Evolutionary conservation across 768 basidiomycete genomes (phyloP), one percentile per base, ranked within the genome.

Genomic region (Agrocybe chaxingu): DNA sequence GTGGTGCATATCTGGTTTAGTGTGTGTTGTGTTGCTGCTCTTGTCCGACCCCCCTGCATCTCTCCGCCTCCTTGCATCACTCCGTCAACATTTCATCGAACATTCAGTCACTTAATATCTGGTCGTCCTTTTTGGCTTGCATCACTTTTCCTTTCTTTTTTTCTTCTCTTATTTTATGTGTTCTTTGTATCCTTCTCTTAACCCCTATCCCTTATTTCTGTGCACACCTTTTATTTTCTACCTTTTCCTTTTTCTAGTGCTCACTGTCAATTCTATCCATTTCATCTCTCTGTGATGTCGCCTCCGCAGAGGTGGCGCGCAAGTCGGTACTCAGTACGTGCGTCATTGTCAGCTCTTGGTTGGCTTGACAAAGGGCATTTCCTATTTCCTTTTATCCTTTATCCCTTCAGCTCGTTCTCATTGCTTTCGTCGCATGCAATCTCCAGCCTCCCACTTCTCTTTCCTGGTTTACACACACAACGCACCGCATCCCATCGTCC

Each of bases 241-340:
- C 40, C 34, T 38, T 34, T 44, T 31, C 38, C 40, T 45, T 16
- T 32, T 24, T 47, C 46, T 42, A 6, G 30, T 47, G 39, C 45
- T 45, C 30, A 47, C 12, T 52, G 42, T 41, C 42, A 51, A 51
- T 51, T 51, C 36, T 51, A 51, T 44, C 29, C 43, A 39, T 44
- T 37, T 45, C 43, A 33, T 13, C 36, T 45, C 42, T 44, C 43
- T 29, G 13, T 45, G 18, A 39, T 16, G 30, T 16, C 34, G 16
- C 12, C 18, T n/a, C 30, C 24, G 34, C 45, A 37, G 29, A 37
- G 19, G 36, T 19, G n/a, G 19, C 45, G 12, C 16, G 16, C 32
- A 10, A n/a, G 10, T 46, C 24, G 19, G 24, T 36, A 33, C 19
- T 38, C 36, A 12, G 29, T 13, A 13, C 10, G n/a, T 34, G 7